Conservation (phyloP, 1,139 yeast genomes). For the Geotrichum klebahnii region DNA sequence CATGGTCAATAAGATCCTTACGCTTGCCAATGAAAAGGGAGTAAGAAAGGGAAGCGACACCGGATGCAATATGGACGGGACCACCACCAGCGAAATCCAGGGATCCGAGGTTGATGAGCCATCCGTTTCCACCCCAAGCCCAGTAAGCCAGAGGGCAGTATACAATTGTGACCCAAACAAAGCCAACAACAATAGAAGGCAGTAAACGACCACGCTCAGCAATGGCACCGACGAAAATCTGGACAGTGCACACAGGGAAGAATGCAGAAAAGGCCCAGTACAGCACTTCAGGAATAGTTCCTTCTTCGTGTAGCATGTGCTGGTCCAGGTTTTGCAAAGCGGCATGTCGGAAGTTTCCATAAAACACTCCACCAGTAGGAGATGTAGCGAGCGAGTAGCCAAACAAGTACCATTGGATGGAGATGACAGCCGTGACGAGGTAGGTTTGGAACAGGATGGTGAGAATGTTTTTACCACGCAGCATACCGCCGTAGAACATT, state of each 20-base stretch:
- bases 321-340: conserved; percentile 67
- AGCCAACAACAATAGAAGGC: conserved; percentile 77
- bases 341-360: conserved; percentile 75
- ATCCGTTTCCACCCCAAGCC: conserved; percentile 90
- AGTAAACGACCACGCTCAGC: conserved; percentile 90
- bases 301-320: conserved; percentile 48
- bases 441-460: conserved; percentile 69
- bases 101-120: conserved; percentile 87
- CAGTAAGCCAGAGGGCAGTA: conserved; percentile 91
- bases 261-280: conserved; percentile 85
- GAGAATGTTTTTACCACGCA: conserved; percentile 82
- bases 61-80: conserved; percentile 89
- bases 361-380: conserved; percentile 65
- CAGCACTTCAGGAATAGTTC: conserved; percentile 72
- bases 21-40: conserved; percentile 79
- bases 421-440: conserved; percentile 67
- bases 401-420: conserved; percentile 96
- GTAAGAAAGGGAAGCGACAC: conserved; percentile 84
- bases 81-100: conserved; percentile 98
- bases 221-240: conserved; percentile 86
- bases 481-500: conserved; percentile 70
- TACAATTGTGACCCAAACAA: conserved; percentile 87
- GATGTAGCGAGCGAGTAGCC: conserved; percentile 91
- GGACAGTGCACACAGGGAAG: conserved; percentile 83
- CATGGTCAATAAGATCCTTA: conserved; percentile 45